Evolutionary conservation across 2,329 filamentous ascomycete genomes (phyloP), one percentile per base, ranked within the genome.

Genomic region (Trichophyton schoenleinii): DNA sequence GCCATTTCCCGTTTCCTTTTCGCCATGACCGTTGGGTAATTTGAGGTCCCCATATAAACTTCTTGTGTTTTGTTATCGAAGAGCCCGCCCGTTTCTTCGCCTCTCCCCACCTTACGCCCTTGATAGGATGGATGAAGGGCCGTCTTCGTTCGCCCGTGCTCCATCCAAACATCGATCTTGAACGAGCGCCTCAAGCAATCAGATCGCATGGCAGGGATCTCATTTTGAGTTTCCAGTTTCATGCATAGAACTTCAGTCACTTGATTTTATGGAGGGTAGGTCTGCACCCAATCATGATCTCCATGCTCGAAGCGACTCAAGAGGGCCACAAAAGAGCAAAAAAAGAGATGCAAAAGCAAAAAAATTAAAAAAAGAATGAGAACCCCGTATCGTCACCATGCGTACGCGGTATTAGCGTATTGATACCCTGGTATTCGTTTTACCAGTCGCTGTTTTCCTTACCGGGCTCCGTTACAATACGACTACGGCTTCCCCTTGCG

Each of bases 221-320:
- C 68, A 60, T 58, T 34, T 55, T 20, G 36, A 28, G 57, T 60
- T 41, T 65, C 63, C 60, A 62, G 52, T 57, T 71, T 71, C 73
- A 78, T 81, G 82, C 82, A 84, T 84, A 72, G 70, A 68, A 70
- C 78, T 77, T 72, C 74, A 74, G 76, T 84, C 82, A 85, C 81
- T 84, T 84, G 82, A 85, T 80, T 71, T 72, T 64, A 63, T 65
- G 66, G 69, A 75, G 71, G 70, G 65, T 71, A 70, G 71, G 61
- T 15, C 36, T 20, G 31, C 22, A 11, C 44, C 65, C 66, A 68
- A 64, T 66, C 60, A 63, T 49, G 48, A 60, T 6, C 58, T 3
- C n/a, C n/a, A 38, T 49, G 36, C 55, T 44, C 34, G 20, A 9
- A 58, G 55, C 55, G n/a, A 36, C 52, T 31, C 34, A 34, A 36